Base-by-base conservation (phyloP, 2,329 filamentous ascomycete species). In the Penicillium sp. region DNA sequence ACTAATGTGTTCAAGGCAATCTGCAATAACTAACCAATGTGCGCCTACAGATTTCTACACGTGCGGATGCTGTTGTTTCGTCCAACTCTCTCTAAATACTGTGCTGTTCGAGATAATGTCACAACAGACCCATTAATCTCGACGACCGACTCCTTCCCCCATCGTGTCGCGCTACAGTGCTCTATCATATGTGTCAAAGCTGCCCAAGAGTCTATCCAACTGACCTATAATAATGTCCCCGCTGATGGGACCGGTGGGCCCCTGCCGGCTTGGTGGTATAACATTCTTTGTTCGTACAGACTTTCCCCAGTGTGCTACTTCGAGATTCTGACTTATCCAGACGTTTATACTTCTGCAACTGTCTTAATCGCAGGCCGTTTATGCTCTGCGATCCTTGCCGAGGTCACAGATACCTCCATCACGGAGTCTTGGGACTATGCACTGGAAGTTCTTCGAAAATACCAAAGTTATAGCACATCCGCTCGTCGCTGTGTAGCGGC, bases 191-290 rank as follows among this genome's bases (percentile, higher is more conserved):
- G 72, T 51, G 68, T 75, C 42, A 70, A 68, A 36, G 66, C 68
- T 0, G 71, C 73, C 0, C 71, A 70, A 33, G 70, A 73, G 55
- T 63, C 69, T 1, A 73, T 75, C 25, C 61, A 70, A 29, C 50
- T 71, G 10, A 72, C 75, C 12, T 59, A 70, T 38, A 62, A 57
- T 8, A 68, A 72, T 25, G 63, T 71, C 3, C 69, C 71, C 1
- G 39, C 60, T 1, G 67, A 73, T 35, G 67, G 66, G 1, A 67
- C 66, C 1, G 60, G 66, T 3, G 72, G 71, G 0, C 68, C 66
- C 0, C 60, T 74, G 38, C 72, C 73, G 7, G 71, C 72, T 1
- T 75, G 73, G 72, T 75, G 73, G 72, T 75, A 74, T 48, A 71
- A 73, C 4, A 72, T 74, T 23, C 65, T 75, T 2, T 75, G 70